Base-by-base conservation (phyloP, 805 yeast species). In the Ogataea paraovalis region DNA sequence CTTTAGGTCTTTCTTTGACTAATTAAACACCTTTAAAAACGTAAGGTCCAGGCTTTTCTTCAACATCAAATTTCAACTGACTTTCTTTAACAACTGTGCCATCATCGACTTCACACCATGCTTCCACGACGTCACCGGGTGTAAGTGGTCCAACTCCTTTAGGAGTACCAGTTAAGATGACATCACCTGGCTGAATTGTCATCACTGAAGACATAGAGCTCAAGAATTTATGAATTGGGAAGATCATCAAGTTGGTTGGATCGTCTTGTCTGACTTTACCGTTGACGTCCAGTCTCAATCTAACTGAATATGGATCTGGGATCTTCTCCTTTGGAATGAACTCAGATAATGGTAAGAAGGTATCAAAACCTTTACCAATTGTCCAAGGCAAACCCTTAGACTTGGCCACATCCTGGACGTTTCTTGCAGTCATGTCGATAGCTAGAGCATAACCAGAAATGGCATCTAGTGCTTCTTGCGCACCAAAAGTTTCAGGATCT, bases 371-470 rank as follows among this genome's bases (percentile, higher is more conserved):
- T 64, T 94, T 94, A 32, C 94, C 96, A 54, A 90, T 88, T 4
- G 92, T 70, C 99, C 99, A 94, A 4, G 99, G 99, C 45, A 92
- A 74, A 1, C 98, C 98, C 66, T 88, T 89, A 69, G 76, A 78
- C 69, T 94, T 94, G 33, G 97, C 97, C 59, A 83, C 96, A 60
- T 86, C 91, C 69, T 94, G 99, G 27, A 94, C 95, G 60, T 91
- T 89, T 65, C 99, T 79, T 0, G 96, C 98, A 7, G 99, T 94
- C 77, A 94, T 75, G 65, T 94, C 99, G 42, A 94, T 78, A 0
- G 97, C 91, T 52, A 94, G 72, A 1, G 95, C 87, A 60, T 91
- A 89, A 12, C 97, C 97, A 4, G 78, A 85, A 55, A 94, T 87
- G 13, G 88, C 74, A 44, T 86, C 87, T 43, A 85, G 60, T 1